Percentiles rank a stretch among this genome's conserved stretches.
Evolutionary conservation across 148 eudicot species (phyloP).

Genomic region (Amaranthus hypochondriacus): DNA sequence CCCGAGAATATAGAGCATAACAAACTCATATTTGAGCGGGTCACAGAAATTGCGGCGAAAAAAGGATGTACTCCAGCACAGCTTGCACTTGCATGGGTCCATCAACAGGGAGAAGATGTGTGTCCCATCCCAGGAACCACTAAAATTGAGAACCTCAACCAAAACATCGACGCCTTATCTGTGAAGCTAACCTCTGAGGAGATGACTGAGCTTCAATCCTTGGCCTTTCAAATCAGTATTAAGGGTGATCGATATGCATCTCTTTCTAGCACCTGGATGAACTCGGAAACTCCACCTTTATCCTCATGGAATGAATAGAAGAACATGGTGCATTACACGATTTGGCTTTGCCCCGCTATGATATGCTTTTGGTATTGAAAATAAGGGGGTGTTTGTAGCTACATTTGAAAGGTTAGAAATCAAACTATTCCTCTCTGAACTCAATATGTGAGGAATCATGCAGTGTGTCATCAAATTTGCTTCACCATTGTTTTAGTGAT

Average conservation of each 20-base stretch:
- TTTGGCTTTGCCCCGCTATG: no score
- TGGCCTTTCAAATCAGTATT: conserved; percentile 4
- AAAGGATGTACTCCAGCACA: conserved; percentile 8
- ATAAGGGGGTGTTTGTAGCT: no score
- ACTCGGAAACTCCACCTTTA: conserved; percentile 21
- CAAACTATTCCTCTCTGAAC: no score
- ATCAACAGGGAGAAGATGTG: conserved; percentile 11
- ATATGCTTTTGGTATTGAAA: no score
- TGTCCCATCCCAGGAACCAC: no score
- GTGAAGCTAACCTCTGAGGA: conserved; percentile 21
- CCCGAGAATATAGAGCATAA: conserved; percentile 29
- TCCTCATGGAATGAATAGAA: conserved; percentile 1
- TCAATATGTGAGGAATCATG: no score
- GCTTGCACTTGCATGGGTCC: conserved; percentile 25
- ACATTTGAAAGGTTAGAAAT: no score
- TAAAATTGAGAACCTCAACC: no score
- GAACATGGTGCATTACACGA: no score
- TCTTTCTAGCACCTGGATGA: background rate
- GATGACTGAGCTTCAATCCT: conserved; percentile 20
- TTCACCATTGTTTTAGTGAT: no score
- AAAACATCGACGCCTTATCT: conserved; percentile 20
- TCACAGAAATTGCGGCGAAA: conserved; percentile 13
- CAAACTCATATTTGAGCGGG: conserved; percentile 22
- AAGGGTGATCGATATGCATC: conserved; percentile 17
- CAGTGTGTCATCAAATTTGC: no score